Conservation (phyloP, 495 filamentous ascomycete genomes). For the Neurospora tetrasperma region DNA sequence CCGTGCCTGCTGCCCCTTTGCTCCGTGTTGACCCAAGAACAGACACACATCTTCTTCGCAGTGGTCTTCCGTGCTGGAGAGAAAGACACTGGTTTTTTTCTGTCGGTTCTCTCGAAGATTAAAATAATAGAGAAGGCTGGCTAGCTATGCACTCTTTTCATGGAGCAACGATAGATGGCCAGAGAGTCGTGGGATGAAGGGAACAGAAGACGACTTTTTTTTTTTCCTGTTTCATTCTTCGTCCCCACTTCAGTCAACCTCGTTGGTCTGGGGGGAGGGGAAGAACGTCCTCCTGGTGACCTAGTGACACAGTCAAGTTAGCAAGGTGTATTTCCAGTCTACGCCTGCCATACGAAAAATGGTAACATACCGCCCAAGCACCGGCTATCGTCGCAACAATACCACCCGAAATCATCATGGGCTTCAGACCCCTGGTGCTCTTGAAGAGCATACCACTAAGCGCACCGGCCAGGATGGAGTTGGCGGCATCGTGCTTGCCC, state of each 20-base stretch:
- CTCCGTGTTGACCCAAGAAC: not conserved
- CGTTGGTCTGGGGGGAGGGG: constrained; percentile 9
- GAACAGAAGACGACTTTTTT: not conserved
- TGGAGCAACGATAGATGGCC: not conserved
- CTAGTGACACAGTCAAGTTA: constrained; percentile 9
- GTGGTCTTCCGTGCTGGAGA: not conserved
- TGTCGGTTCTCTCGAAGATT: constrained; percentile 15
- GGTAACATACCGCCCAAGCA: constrained; percentile 68
- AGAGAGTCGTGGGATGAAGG: not conserved
- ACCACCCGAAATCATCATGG: constrained; percentile 86
- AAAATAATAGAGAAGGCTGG: constrained; percentile 8
- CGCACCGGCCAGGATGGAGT: constrained; percentile 74
- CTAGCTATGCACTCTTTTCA: not conserved
- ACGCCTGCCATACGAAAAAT: not conserved
- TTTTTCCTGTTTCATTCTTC: not conserved
- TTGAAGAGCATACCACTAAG: constrained; percentile 92
- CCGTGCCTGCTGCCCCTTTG: not conserved
- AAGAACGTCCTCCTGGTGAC: constrained; percentile 22
- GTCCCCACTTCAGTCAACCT: not conserved
- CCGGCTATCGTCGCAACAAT: constrained; percentile 79
- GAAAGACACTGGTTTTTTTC: not conserved
- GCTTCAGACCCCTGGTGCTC: constrained; percentile 78
- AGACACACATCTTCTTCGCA: not conserved
- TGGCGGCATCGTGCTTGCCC: constrained; percentile 84
- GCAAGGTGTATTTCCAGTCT: not conserved